Conservation (phyloP, 441 rosid genomes). For the Brassica hybrid region DNA sequence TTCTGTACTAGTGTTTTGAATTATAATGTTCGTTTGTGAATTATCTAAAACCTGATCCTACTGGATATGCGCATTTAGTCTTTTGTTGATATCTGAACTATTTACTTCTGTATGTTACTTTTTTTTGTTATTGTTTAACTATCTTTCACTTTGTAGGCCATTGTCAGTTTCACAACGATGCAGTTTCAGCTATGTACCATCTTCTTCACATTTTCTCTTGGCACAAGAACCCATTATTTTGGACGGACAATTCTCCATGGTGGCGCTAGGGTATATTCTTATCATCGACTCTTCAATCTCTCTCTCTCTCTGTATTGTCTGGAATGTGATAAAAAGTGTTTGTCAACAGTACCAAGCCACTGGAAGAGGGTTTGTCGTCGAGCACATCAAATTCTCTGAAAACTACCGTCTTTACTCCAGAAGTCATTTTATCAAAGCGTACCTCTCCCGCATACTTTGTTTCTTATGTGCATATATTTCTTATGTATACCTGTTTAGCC, state of each 20-base stretch:
- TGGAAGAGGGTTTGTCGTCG: conserved; percentile 98
- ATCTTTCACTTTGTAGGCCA: conserved; percentile 65
- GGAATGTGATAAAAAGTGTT: conserved; percentile 38
- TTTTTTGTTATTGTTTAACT: conserved; percentile 10
- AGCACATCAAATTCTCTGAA: conserved; percentile 91
- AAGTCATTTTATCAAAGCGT: conserved; percentile 98
- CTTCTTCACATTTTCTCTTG: conserved; percentile 98
- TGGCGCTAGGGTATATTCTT: conserved; percentile 87
- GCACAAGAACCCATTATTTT: conserved; percentile 96
- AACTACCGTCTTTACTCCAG: conserved; percentile 97
- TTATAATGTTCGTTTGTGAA: conserved; percentile 1
- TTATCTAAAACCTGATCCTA: conserved; percentile 17
- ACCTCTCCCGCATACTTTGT: conserved; percentile 18
- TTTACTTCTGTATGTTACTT: neutral
- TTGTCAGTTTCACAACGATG: conserved; percentile 94
- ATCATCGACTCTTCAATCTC: conserved; percentile 18
- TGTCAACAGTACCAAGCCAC: conserved; percentile 92
- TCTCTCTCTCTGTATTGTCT: conserved; percentile 13
- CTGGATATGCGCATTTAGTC: neutral
- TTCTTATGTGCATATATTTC: conserved; percentile 1
- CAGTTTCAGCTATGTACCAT: conserved; percentile 97
- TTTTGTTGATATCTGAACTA: neutral
- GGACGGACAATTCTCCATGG: conserved; percentile 99
- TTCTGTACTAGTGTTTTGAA: conserved; percentile 1
- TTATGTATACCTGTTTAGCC: conserved; percentile 14